These are phyloP conservation scores for Fragilaria radians DNA, from an alignment of 108 stramenopile species.

Conservation along the genomic window DNA sequence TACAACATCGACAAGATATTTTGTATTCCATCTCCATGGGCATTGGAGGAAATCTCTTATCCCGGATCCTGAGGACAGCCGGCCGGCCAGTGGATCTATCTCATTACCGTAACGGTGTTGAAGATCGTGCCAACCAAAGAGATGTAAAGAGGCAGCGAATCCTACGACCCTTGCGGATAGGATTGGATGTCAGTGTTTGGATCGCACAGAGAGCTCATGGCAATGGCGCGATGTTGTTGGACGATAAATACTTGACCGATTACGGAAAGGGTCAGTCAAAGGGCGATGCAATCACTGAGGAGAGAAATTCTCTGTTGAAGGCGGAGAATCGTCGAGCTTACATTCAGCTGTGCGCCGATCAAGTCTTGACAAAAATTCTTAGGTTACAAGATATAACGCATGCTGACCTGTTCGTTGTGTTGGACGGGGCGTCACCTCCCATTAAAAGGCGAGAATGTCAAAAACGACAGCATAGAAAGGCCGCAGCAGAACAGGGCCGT, in stretches of 20 bases:
- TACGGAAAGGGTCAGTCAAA: slow-evolving; percentile 45
- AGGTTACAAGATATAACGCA: slow-evolving; percentile 29
- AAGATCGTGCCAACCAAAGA: slow-evolving; percentile 3
- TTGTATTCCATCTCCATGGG: no score
- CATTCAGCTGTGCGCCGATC: slow-evolving; percentile 30
- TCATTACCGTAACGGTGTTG: slow-evolving; percentile 8
- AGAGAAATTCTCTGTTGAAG: no score
- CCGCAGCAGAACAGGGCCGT: slow-evolving; percentile 7
- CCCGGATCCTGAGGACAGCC: slow-evolving; percentile 44
- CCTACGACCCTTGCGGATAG: slow-evolving; percentile 41
- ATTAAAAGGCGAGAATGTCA: slow-evolving; percentile 33
- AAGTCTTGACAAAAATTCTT: slow-evolving; percentile 40
- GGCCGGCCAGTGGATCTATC: slow-evolving; percentile 23
- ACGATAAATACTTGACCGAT: slow-evolving; percentile 69
- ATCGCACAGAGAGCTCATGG: slow-evolving; percentile 56
- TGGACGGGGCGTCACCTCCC: slow-evolving; percentile 76
- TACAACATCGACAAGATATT: no score
- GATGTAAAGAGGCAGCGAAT: slow-evolving; percentile 4
- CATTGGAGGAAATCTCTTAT: slow-evolving; percentile 34
- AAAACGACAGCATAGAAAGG: slow-evolving; percentile 9
- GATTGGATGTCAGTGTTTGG: slow-evolving; percentile 65
- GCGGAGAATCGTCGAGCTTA: slow-evolving; percentile 22
- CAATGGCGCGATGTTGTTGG: slow-evolving; percentile 42
- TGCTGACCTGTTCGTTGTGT: slow-evolving; percentile 55
- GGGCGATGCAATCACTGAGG: slow-evolving; percentile 5